These are phyloP conservation scores for Rachicladosporium sp. DNA, from an alignment of 2,329 filamentous ascomycete species.

Conservation along the genomic window DNA sequence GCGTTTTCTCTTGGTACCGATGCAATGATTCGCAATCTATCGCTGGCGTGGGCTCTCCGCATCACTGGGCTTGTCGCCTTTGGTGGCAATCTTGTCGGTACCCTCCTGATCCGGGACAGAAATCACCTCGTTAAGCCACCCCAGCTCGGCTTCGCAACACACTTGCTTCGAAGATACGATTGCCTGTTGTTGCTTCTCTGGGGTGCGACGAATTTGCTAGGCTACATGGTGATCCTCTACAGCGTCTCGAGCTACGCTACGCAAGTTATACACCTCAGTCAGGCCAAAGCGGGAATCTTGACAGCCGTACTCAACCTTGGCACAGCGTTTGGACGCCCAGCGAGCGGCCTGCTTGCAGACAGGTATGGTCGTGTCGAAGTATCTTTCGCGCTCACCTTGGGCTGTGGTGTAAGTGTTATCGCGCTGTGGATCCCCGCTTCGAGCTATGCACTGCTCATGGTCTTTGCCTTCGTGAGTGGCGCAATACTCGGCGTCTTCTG, in stretches of 20 bases:
- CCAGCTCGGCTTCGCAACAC: slow-evolving; percentile 23
- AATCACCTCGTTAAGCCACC: slow-evolving; percentile 23
- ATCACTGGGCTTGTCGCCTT: slow-evolving; percentile 25
- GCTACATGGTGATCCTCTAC: slow-evolving; percentile 37
- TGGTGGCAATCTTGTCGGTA: slow-evolving; percentile 20
- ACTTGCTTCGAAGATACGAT: slow-evolving; percentile 21
- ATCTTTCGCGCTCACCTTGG: slow-evolving; percentile 28
- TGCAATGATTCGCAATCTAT: slow-evolving; percentile 26
- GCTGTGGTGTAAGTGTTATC: slow-evolving; percentile 28
- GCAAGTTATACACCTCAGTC: slow-evolving; percentile 28
- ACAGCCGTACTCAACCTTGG: slow-evolving; percentile 37
- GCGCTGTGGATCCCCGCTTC: slow-evolving; percentile 36
- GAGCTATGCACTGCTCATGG: slow-evolving; percentile 29
- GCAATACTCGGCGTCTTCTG: slow-evolving; percentile 37
- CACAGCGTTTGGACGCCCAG: slow-evolving; percentile 34
- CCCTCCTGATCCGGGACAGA: slow-evolving; percentile 15
- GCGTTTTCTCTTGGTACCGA: slow-evolving; percentile 24
- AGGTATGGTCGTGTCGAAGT: slow-evolving; percentile 31
- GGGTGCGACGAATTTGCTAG: slow-evolving; percentile 35
- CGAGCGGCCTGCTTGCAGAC: slow-evolving; percentile 36
- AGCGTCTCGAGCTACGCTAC: slow-evolving; percentile 36
- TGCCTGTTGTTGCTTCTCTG: slow-evolving; percentile 28
- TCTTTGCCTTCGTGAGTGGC: slow-evolving; percentile 34
- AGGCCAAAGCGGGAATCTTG: slow-evolving; percentile 28
- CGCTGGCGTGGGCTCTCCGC: slow-evolving; percentile 30